Conservation (phyloP, 345 rosid genomes). For the Abelmoschus esculentus region DNA sequence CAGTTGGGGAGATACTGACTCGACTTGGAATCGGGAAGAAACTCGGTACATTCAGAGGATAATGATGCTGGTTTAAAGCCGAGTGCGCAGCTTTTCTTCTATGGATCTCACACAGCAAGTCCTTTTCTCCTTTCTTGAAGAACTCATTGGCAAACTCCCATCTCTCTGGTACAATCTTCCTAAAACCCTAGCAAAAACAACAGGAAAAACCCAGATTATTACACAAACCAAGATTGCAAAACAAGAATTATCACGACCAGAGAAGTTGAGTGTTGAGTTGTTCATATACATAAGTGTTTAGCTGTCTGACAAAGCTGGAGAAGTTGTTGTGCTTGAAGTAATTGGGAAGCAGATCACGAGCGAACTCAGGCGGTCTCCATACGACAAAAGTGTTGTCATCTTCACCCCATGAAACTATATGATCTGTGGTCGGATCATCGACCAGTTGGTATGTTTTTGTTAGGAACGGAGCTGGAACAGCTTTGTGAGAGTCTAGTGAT, state of each 20-base stretch:
- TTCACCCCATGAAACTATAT: conserved; percentile 94
- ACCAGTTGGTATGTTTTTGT: conserved; percentile 95
- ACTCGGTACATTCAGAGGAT: conserved; percentile 32
- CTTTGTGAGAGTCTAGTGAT: conserved; percentile 70
- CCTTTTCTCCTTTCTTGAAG: conserved; percentile 89
- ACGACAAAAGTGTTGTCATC: conserved; percentile 80
- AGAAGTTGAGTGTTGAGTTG: not conserved
- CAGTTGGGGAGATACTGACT: no score
- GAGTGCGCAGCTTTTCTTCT: conserved; percentile 76
- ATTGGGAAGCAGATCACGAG: conserved; percentile 90
- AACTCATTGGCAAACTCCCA: conserved; percentile 97
- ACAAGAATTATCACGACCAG: not conserved
- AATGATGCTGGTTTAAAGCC: not conserved
- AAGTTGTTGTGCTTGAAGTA: conserved; percentile 97
- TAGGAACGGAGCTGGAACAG: conserved; percentile 90
- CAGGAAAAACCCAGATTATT: conserved; percentile 10
- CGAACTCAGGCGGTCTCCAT: conserved; percentile 91
- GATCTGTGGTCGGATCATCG: conserved; percentile 81
- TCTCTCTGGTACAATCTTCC: conserved; percentile 94
- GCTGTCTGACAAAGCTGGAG: conserved; percentile 94
- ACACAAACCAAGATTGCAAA: not conserved
- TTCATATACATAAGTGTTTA: conserved; percentile 72
- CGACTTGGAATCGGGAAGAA: conserved; percentile 35
- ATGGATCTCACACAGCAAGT: conserved; percentile 88
- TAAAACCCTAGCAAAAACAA: conserved; percentile 56